Percentiles rank a stretch among this genome's conserved stretches.
Conservation (phyloP, 1,139 yeast genomes). For the Saccharomyces pastorianus region DNA sequence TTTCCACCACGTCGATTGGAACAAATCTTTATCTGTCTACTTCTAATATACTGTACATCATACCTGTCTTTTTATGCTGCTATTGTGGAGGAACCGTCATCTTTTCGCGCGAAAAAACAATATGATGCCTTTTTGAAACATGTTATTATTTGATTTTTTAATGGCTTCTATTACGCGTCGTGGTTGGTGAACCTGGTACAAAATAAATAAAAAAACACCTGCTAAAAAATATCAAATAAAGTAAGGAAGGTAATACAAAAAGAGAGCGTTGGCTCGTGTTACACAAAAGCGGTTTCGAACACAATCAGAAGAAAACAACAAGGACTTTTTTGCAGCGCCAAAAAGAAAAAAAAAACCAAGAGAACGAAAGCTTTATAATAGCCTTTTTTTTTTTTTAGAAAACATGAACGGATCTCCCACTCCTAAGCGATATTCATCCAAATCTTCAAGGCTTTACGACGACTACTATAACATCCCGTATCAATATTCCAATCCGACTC, state of each 20-base stretch:
- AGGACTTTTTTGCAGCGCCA: background rate
- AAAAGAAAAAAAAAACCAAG: background rate
- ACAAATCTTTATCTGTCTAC: background rate
- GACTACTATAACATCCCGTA: constrained; percentile 2
- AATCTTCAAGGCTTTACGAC: constrained; percentile 7
- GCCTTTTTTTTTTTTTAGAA: background rate
- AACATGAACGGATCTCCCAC: constrained; percentile 20
- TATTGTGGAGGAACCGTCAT: background rate
- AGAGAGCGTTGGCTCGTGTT: constrained; percentile 1
- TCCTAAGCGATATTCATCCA: constrained; percentile 17
- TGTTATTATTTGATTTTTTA: background rate
- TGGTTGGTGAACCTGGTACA: background rate
- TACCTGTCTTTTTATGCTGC: background rate
- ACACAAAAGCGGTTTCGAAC: constrained; percentile 4
- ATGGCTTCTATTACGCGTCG: background rate
- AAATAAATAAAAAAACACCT: background rate
- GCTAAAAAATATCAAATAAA: background rate
- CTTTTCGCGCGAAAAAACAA: background rate
- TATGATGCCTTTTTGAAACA: background rate
- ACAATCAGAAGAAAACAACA: constrained; percentile 1
- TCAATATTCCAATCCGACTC: background rate
- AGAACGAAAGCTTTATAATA: background rate
- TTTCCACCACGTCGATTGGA: background rate
- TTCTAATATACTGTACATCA: background rate
- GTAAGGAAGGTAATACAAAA: background rate